phyloP scores from a whole-genome alignment of 2,329 filamentous ascomycete species.

The Erysiphe pulchra region DNA sequence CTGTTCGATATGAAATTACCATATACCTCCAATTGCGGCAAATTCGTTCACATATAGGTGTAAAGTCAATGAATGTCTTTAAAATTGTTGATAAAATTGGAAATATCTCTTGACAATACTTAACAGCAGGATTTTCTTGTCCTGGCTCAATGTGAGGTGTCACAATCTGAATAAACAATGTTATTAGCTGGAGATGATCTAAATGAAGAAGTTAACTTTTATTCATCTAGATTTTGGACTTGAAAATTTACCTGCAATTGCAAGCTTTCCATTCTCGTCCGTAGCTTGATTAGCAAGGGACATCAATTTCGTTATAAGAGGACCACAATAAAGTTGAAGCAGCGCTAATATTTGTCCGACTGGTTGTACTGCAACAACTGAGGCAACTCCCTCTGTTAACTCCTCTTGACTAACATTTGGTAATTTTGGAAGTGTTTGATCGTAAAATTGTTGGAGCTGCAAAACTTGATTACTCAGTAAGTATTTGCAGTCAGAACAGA shows the following conservation, averaged over 20 bases:
- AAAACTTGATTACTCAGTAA: conserved; percentile 60
- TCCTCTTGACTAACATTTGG: conserved; percentile 79
- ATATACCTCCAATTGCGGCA: conserved; percentile 94
- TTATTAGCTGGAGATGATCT: conserved; percentile 82
- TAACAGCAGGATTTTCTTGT: conserved; percentile 69
- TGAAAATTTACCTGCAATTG: conserved; percentile 43
- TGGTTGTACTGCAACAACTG: conserved; percentile 71
- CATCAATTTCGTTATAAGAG: conserved; percentile 67
- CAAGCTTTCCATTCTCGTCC: conserved; percentile 60
- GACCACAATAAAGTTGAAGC: conserved; percentile 81
- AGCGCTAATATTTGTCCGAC: conserved; percentile 55
- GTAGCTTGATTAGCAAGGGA: conserved; percentile 62
- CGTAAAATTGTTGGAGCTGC: conserved; percentile 79
- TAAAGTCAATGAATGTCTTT: conserved; percentile 63
- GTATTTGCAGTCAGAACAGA: conserved; percentile 83
- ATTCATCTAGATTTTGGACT: background rate
- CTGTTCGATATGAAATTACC: conserved; percentile 82
- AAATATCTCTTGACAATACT: conserved; percentile 89
- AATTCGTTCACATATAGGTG: conserved; percentile 76
- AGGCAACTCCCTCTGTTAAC: conserved; percentile 83
- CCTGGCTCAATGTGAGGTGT: conserved; percentile 47
- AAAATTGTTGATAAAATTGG: conserved; percentile 66
- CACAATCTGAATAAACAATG: conserved; percentile 58
- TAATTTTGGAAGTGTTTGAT: conserved; percentile 65
- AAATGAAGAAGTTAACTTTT: conserved; percentile 1